phyloP scores from a whole-genome alignment of 202 grass and related monocot genomes.

The Eragrostis tef region DNA sequence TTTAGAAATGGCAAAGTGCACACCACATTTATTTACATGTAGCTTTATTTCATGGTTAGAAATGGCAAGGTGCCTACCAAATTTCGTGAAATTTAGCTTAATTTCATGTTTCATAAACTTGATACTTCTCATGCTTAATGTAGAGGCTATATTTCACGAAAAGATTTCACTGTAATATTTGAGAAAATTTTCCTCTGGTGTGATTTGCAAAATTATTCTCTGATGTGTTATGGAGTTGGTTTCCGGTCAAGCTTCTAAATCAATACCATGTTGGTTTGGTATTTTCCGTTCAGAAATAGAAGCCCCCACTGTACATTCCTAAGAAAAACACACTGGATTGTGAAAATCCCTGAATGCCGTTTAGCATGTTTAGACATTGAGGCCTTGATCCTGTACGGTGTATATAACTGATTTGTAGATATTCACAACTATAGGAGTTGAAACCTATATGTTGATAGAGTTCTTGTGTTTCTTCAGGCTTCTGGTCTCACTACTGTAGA shows the following conservation, averaged over 20 bases:
- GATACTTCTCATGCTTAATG: neutral
- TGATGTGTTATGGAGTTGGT: neutral
- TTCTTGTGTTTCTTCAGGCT: neutral
- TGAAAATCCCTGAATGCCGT: neutral
- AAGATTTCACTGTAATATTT: neutral
- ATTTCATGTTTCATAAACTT: neutral
- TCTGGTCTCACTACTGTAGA: neutral
- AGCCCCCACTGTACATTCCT: too few relatives aligned
- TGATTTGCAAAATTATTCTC: neutral
- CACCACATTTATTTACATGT: neutral
- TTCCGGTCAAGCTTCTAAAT: constrained; percentile 5
- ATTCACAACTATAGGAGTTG: neutral
- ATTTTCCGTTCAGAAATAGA: neutral
- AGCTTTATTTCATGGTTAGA: constrained; percentile 8
- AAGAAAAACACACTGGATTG: neutral
- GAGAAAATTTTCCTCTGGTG: neutral
- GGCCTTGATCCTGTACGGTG: neutral
- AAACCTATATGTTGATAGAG: neutral
- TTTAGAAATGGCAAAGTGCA: neutral
- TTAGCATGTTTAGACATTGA: constrained; percentile 29
- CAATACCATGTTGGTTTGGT: neutral
- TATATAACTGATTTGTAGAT: neutral
- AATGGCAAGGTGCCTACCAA: neutral
- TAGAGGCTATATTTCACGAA: neutral
- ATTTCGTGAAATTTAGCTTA: neutral